A percentile compares a stretch with the other conserved stretches of the same genome.
Conservation (phyloP, 2,329 filamentous ascomycete genomes). For the Myotisia sp. region DNA sequence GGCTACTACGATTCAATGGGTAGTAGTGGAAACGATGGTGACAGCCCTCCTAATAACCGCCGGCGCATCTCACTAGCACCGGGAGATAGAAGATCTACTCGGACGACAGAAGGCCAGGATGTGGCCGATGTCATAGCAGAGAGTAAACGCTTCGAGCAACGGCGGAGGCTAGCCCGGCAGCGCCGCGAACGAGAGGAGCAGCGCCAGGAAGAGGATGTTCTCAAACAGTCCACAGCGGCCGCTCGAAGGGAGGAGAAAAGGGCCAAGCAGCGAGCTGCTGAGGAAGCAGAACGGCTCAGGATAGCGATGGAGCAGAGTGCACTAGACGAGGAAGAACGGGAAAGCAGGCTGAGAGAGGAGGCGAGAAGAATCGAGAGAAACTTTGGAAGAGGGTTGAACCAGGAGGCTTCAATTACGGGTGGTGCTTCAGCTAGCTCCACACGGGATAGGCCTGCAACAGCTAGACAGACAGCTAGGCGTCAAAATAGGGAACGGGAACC, state of each 20-base stretch:
- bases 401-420: slow-evolving; percentile 1
- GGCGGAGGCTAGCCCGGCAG: background rate
- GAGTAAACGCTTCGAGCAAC: background rate
- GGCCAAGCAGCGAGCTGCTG: slow-evolving; percentile 3
- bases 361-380: slow-evolving; percentile 4
- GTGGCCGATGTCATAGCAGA: no score
- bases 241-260: background rate
- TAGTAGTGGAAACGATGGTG: no score
- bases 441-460: no score
- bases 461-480: no score
- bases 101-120: no score
- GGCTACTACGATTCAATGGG: no score
- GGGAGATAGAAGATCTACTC: no score
- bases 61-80: no score
- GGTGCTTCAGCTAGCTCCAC: background rate
- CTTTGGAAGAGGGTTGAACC: no score
- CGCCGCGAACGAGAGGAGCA: background rate
- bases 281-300: slow-evolving; percentile 5
- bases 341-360: slow-evolving; percentile 3
- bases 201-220: background rate
- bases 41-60: no score
- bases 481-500: no score
- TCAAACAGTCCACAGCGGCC: background rate
- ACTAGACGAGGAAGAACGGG: background rate
- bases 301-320: background rate